Evolutionary conservation across 176 grass and related monocot genomes (phyloP).

Genomic region (Ensete ventricosum): DNA sequence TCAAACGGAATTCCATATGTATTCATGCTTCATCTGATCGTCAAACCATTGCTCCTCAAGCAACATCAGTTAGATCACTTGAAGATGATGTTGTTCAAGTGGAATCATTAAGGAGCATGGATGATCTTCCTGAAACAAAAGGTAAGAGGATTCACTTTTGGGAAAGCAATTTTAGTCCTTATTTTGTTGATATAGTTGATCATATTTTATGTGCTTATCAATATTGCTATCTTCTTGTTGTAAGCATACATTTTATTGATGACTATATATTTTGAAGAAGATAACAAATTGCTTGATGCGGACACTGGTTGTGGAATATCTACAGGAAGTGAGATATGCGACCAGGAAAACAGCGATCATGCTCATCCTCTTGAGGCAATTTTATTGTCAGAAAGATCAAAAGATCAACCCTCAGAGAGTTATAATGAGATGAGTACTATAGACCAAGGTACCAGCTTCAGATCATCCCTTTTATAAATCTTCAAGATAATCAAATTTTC

Average conservation of each 20-base stretch:
- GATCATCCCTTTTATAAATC: not conserved
- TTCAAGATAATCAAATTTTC: not conserved
- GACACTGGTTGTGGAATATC: slow-evolving; percentile 28
- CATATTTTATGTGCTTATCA: not conserved
- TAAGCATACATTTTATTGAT: slow-evolving; percentile 26
- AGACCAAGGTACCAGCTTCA: slow-evolving; percentile 7
- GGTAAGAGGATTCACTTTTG: not conserved
- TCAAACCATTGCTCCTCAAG: not conserved
- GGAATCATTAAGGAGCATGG: not conserved
- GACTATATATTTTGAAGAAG: slow-evolving; percentile 37
- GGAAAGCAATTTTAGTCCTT: not conserved
- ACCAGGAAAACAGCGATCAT: slow-evolving; percentile 36
- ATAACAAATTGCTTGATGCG: slow-evolving; percentile 24
- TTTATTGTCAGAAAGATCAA: not conserved
- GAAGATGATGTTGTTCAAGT: not conserved
- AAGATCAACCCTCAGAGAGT: slow-evolving; percentile 25
- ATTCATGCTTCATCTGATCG: slow-evolving; percentile 2
- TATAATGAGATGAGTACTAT: slow-evolving; percentile 16
- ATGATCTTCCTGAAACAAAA: slow-evolving; percentile 2
- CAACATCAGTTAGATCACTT: not conserved
- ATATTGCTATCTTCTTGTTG: not conserved
- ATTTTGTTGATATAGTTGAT: not conserved
- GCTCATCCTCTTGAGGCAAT: slow-evolving; percentile 29
- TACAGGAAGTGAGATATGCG: slow-evolving; percentile 38
- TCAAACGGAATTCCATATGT: not conserved